Evolutionary conservation across 2,329 filamentous ascomycete genomes (phyloP).

Genomic region (Penicillium sp.): DNA sequence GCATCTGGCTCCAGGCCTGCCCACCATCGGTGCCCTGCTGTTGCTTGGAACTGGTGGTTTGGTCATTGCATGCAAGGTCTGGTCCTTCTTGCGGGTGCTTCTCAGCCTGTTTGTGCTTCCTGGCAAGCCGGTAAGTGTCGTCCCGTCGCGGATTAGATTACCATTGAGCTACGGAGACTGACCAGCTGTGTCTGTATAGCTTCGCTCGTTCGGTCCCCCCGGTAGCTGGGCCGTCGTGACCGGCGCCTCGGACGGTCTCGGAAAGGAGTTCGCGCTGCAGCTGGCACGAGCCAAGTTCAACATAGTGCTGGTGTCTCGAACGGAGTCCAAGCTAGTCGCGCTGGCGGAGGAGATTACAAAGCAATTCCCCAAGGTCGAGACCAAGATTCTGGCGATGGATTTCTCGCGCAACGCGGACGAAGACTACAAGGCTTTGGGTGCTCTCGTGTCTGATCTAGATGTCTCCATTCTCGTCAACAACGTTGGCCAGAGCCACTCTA

Average conservation of each 20-base stretch:
- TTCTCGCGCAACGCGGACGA: slow-evolving; percentile 76
- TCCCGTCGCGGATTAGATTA: accelerated
- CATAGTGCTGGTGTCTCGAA: slow-evolving; percentile 90
- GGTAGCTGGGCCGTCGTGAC: slow-evolving; percentile 95
- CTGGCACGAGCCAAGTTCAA: slow-evolving; percentile 93
- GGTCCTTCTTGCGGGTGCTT: slow-evolving; percentile 63
- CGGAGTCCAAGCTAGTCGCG: slow-evolving; percentile 82
- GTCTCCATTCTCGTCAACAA: slow-evolving; percentile 93
- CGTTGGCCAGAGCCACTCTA: slow-evolving; percentile 89
- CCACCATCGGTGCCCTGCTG: slow-evolving; percentile 38
- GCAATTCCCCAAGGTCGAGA: slow-evolving; percentile 65
- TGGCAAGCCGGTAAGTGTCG: slow-evolving; percentile 49
- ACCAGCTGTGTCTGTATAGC: slow-evolving; percentile 53
- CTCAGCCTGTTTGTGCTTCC: slow-evolving; percentile 69
- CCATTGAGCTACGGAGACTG: slow-evolving; percentile 15
- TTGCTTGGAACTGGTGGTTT: slow-evolving; percentile 58
- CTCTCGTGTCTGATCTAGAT: slow-evolving; percentile 71
- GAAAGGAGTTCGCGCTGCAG: slow-evolving; percentile 92
- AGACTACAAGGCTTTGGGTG: slow-evolving; percentile 75
- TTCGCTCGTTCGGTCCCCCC: slow-evolving; percentile 85
- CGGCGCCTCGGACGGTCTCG: slow-evolving; percentile 92
- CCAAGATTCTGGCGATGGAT: slow-evolving; percentile 87
- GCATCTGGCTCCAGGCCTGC: slow-evolving; percentile 39
- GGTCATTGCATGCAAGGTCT: slow-evolving; percentile 57
- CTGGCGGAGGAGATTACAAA: slow-evolving; percentile 76